These are phyloP conservation scores for Yarrowia sp. DNA, from an alignment of 805 yeast genomes.

Conservation along the genomic window DNA sequence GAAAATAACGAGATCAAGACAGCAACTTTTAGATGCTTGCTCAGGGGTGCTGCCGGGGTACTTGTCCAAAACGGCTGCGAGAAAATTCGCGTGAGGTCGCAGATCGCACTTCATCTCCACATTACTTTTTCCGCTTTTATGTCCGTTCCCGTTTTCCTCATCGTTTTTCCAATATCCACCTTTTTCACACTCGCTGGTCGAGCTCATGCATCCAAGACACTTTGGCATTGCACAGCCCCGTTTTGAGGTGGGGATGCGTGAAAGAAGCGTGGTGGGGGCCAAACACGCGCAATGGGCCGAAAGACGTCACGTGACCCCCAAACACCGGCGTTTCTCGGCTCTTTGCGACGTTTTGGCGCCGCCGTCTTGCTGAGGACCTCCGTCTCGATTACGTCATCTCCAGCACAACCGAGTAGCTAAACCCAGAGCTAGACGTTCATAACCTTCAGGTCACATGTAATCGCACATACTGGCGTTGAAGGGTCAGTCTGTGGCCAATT, in stretches of 20 bases:
- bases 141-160: too few species aligned
- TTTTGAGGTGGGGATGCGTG: slow-evolving; percentile 1
- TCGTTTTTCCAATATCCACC: neutral
- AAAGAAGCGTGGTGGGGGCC: neutral
- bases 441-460: slow-evolving; percentile 2
- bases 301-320: neutral
- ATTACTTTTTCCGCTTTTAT: too few species aligned
- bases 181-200: neutral
- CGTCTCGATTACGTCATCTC: slow-evolving; percentile 6
- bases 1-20: too few species aligned
- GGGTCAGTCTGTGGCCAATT: too few species aligned
- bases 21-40: too few species aligned
- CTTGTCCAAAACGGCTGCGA: too few species aligned
- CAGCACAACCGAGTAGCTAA: neutral
- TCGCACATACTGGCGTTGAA: neutral
- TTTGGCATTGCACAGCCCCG: slow-evolving; percentile 19
- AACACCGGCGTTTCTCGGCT: too few species aligned
- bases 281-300: neutral
- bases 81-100: too few species aligned
- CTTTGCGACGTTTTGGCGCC: too few species aligned
- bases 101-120: too few species aligned
- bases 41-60: too few species aligned
- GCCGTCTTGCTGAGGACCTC: too few species aligned
- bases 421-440: neutral
- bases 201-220: neutral